Evolutionary conservation across 2,329 filamentous ascomycete genomes (phyloP).

Genomic region (Colletotrichum chrysophilum): DNA sequence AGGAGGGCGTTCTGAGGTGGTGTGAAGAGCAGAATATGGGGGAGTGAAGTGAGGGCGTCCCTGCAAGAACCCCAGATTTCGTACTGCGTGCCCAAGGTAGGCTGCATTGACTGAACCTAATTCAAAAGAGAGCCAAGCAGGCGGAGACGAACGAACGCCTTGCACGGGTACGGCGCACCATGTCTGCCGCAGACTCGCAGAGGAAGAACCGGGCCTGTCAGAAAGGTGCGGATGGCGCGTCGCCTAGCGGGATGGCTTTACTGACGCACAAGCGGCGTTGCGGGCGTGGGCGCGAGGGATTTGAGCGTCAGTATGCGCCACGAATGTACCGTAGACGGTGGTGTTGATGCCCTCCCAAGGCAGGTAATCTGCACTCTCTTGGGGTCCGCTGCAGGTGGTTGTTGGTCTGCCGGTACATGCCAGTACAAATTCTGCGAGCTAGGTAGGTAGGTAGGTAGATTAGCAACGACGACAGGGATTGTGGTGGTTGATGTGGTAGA

Average conservation of each 20-base stretch:
- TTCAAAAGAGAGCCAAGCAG: not conserved
- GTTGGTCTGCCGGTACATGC: not conserved
- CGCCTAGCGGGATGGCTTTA: not conserved
- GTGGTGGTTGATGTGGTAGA: not conserved
- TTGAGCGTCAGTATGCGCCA: not conserved
- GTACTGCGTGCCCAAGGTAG: not conserved
- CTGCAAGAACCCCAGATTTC: constrained; percentile 3
- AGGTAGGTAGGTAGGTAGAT: not conserved
- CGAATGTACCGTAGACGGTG: not conserved
- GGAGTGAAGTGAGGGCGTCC: not conserved
- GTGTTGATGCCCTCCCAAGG: not conserved
- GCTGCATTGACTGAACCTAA: not conserved
- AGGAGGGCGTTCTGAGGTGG: not conserved
- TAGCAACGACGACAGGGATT: not conserved
- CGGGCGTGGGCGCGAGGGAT: not conserved
- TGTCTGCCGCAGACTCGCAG: not conserved
- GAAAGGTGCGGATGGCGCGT: not conserved
- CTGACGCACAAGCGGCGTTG: not conserved
- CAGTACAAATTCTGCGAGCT: not conserved
- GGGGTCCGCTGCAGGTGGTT: constrained; percentile 4
- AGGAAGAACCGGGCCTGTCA: not conserved
- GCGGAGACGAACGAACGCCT: not conserved
- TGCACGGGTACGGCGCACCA: not conserved
- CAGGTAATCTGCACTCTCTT: not conserved
- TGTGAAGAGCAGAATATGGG: not conserved